Base-by-base conservation (phyloP, 2,329 filamentous ascomycete species). In the Alternaria rosae region DNA sequence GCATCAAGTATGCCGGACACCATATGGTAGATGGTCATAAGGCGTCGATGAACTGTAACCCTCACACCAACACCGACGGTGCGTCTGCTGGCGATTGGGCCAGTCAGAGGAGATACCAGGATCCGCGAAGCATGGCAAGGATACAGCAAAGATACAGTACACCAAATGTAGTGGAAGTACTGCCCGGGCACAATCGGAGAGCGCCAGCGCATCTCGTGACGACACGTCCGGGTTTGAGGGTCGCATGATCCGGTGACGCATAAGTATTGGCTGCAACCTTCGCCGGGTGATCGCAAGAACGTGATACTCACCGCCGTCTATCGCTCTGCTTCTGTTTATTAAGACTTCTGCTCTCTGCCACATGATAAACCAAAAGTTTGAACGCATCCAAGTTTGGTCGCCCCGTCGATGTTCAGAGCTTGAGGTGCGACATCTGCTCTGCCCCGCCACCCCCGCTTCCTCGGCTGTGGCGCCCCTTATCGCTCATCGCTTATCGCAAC, bases 151-250 rank as follows among this genome's bases (percentile, higher is more conserved):
- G 35, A 38, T 38, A n/a, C 15, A 17, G 17, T 38, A 17, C 4
- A 38, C 35, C 35, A 38, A 6, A 38, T 38, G 9, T 17, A 11
- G 35, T 38, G 35, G 35, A 38, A 38, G 17, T 35, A 35, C 47
- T 35, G 28, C 47, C 47, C 61, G 62, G 57, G 47, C 50, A 47
- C 38, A 41, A 62, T 64, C 62, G 62, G 62, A 48, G 55, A 43
- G 28, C 67, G 69, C 66, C 69, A 71, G 53, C 70, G 44, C 62
- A 71, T 53, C 70, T 67, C 69, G 70, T 72, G 70, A 72, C 61
- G 59, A 52, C 21, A 58, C 38, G 42, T 43, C 55, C 44, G 56
- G 50, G 51, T 61, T 54, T 35, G 45, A 26, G 45, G 43, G 41
- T 57, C 68, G 62, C 68, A 65, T 70, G 69, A 71, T 70, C 61